Evolutionary conservation across 495 filamentous ascomycete species (phyloP), one percentile per base, ranked within the genome.

Genomic region (Immersiella caudata): DNA sequence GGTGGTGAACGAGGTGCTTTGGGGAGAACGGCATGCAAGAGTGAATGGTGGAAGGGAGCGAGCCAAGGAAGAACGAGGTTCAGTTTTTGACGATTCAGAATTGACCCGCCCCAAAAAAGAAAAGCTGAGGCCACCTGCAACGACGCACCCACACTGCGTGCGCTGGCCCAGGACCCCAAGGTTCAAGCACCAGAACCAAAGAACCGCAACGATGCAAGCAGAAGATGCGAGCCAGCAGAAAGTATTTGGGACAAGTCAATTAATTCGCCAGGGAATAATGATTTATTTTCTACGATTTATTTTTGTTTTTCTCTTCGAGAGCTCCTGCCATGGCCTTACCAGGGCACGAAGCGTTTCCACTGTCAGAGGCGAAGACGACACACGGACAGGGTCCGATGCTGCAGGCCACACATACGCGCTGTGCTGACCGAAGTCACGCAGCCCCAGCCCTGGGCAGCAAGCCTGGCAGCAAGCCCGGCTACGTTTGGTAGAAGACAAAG

Each of bases 41-140:
- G 21, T 20, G 65, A 46, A 46, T 66, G 69, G 65, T 59, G 67
- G 66, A 70, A 71, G 64, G 67, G 67, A 73, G 68, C 60, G 62
- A 70, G 69, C 69, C 71, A 71, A 64, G 58, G 50, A 70, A 21
- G 49, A 68, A 56, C 56, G 56, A 66, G 68, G 67, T 74, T 74
- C 60, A 68, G 71, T 72, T 77, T 77, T 75, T 72, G 73, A 70
- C 74, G 68, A 72, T 72, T 74, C 71, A 75, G 75, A 71, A 69
- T 71, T 71, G 73, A 64, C 68, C 71, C 60, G 69, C 73, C 68
- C 61, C 57, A 65, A 70, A 69, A 71, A 63, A 69, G 27, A 49
- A 61, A 55, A 68, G 68, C 67, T 69, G 64, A 72, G 70, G 68
- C 65, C 73, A 71, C 66, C 66, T 60, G 60, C 64, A 63, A 21